Evolutionary conservation across 768 basidiomycete genomes (phyloP).

Genomic region (Mycena sanguinolenta): DNA sequence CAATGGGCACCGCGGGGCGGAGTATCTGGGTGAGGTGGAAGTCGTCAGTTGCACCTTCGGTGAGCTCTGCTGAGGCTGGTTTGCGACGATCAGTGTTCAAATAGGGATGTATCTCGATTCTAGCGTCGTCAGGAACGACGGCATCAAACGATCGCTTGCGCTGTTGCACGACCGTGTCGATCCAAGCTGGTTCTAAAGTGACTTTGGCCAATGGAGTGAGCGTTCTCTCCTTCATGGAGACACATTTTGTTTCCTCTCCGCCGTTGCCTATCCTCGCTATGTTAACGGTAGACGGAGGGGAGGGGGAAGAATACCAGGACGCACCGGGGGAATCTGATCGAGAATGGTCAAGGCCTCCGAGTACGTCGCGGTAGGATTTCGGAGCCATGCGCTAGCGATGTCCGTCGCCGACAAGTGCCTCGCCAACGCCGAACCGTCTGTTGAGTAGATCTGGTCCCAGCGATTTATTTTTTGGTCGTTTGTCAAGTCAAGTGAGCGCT

Average conservation of each 20-base stretch:
- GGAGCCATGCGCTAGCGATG: no score
- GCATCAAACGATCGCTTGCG: background rate
- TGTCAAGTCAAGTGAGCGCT: no score
- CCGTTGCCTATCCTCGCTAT: background rate
- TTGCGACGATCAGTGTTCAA: background rate
- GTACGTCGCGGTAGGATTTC: constrained; percentile 1
- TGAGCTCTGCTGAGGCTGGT: background rate
- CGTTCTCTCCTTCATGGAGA: constrained; percentile 11
- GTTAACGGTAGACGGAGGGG: constrained; percentile 6
- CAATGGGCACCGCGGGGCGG: background rate
- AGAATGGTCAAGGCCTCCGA: constrained; percentile 8
- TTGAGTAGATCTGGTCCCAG: no score
- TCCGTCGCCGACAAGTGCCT: no score
- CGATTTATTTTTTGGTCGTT: no score
- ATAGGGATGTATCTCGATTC: background rate
- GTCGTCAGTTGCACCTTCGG: background rate
- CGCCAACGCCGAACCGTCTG: no score
- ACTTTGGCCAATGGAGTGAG: constrained; percentile 11
- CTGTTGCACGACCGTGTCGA: constrained; percentile 1
- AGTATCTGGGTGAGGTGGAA: constrained; percentile 6
- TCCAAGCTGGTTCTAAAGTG: constrained; percentile 1
- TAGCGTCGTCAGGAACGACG: background rate
- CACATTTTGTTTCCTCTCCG: background rate
- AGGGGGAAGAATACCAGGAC: background rate
- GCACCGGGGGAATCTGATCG: constrained; percentile 7